Evolutionary conservation across 2,329 filamentous ascomycete species (phyloP).

Genomic region (Raffaelea arxii): DNA sequence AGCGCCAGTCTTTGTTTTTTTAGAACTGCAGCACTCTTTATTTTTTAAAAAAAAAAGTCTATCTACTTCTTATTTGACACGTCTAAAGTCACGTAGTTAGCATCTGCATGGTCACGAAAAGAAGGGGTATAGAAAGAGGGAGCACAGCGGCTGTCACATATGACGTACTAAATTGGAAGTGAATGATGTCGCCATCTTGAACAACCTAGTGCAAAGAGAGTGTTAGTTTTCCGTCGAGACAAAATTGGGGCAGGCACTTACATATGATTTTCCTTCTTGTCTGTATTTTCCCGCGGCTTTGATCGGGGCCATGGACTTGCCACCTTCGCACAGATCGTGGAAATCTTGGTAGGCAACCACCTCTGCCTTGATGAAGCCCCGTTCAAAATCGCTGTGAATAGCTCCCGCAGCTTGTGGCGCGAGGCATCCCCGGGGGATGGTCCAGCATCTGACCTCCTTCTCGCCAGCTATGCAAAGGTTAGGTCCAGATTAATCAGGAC

Average conservation of each 20-base stretch:
- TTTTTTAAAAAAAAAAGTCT: not conserved
- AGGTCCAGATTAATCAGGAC: not conserved
- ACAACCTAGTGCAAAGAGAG: slow-evolving; percentile 19
- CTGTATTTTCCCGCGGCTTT: slow-evolving; percentile 35
- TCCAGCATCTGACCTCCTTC: slow-evolving; percentile 36
- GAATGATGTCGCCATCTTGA: slow-evolving; percentile 32
- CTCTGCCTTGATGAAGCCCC: slow-evolving; percentile 70
- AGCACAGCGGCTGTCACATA: not conserved
- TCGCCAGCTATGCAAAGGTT: slow-evolving; percentile 23
- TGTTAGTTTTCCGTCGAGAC: not conserved
- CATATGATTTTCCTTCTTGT: slow-evolving; percentile 34
- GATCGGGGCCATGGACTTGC: slow-evolving; percentile 33
- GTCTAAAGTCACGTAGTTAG: slow-evolving; percentile 4
- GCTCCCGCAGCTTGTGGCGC: slow-evolving; percentile 94
- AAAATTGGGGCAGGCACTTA: slow-evolving; percentile 11
- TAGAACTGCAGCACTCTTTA: not conserved
- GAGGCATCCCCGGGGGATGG: slow-evolving; percentile 79
- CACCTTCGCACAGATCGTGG: slow-evolving; percentile 30
- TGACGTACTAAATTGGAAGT: slow-evolving; percentile 33
- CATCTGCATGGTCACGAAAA: not conserved
- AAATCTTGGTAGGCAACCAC: slow-evolving; percentile 36
- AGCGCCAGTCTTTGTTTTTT: not conserved
- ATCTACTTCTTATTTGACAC: slow-evolving; percentile 9
- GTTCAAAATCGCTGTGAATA: slow-evolving; percentile 97
- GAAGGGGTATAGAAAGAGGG: not conserved